Evolutionary conservation across 352 stramenopile species (phyloP), one percentile per base, ranked within the genome.

Genomic region (Chrysophaeum taylorii): DNA sequence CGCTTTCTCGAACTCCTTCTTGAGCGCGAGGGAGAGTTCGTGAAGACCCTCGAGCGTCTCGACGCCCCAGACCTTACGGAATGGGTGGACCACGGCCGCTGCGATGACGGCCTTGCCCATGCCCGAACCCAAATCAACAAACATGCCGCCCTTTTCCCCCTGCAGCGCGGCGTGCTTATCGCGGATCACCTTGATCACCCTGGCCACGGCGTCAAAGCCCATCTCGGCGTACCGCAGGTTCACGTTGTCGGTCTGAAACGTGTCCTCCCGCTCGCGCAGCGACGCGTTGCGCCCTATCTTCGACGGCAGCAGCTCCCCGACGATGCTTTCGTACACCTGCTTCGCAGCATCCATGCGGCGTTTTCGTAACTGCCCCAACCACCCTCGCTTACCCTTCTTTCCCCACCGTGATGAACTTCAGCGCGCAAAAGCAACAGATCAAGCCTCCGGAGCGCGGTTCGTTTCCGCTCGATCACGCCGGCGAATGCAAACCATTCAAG

Each of bases 391-490:
- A n/a, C n/a, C n/a, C n/a, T n/a, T n/a, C n/a, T n/a, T n/a, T n/a
- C n/a, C n/a, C n/a, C n/a, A n/a, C n/a, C n/a, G n/a, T n/a, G 27
- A 63, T 63, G 52, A 85, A 85, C 12, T 85, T 85, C 37, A 77
- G 82, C 76, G 82, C 87, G 73, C 79, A 72, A 71, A 87, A 87
- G 77, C 81, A 81, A 4, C 52, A 63, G 52, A 9, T 15, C 9
- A 36, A 7, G 42, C 85, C 88, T 69, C 88, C 88, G 37, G 85
- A 93, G 84, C 92, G 92, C 74, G 88, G 88, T 21, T 89, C 85
- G 57, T 94, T 94, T 80, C 88, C 88, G 36, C 79, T 94, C 53
- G 88, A 94, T 74, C 88, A 94, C 76, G 88, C 91, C 41, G 85
- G 85, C 70, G 88, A 93, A 73, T 94, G 88, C 83, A 92, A 92